Evolutionary conservation across 108 stramenopile genomes (phyloP), one percentile per base, ranked within the genome.

Genomic region (Nitzschia sp.): DNA sequence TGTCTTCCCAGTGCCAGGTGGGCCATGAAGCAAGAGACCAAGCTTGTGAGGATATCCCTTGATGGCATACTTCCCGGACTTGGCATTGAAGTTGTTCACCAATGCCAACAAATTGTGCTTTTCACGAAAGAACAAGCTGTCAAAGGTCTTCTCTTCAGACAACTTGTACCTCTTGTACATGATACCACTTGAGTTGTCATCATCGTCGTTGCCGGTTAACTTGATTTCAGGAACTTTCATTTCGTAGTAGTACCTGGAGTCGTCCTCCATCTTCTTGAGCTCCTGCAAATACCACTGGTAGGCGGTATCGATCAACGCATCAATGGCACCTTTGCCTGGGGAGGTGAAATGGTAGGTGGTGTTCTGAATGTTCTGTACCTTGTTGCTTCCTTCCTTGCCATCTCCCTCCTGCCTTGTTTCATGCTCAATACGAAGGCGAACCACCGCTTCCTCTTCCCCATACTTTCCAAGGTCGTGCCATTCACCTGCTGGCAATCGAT

Each of bases 1-100:
- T 0, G 96, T 97, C 70, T 96, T 96, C 10, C 96, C 96, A 14
- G 96, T 95, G 5, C 96, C 96, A 14, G 96, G 96, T 0, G 94
- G 94, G 34, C 92, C 92, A 61, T 86, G 72, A 19, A 88, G 63
- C 39, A 91, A 74, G 0, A 87, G 63, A 5, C 96, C 96, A 11
- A 93, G 84, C 67, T 93, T 93, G 71, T 88, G 86, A 17, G 88
- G 92, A 57, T 86, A 88, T 10, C 92, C 92, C 51, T 64, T 57
- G 78, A 93, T 90, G 25, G 72, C 69, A 63, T 88, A 93, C 66
- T 86, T 86, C 5, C 88, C 92, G 10, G 70, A 65, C 40, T 85
- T 80, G 40, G 77, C 57, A 55, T 20, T 62, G 51, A 86, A 89
- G 42, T 84, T 72, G 10, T 86, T 69, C 8, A 89, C 43, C 12